Evolutionary conservation across 2,329 filamentous ascomycete species (phyloP), one percentile per base, ranked within the genome.

Genomic region (Aspergillus aculeatus): DNA sequence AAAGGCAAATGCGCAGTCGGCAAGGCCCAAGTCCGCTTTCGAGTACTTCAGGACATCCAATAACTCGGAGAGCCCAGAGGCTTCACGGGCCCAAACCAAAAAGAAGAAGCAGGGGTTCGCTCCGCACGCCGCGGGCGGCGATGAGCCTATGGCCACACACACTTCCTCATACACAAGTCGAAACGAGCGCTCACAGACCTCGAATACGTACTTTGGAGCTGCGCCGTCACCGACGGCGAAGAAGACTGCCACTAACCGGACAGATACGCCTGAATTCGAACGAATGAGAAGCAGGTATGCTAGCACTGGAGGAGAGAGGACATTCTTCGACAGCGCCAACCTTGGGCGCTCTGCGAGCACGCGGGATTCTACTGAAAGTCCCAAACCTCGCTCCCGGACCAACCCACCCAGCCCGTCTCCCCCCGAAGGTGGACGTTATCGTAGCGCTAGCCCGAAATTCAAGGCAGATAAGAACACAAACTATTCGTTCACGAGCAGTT

Each of bases 101-200:
- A 82, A 83, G 41, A 83, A 79, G 65, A 84, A 79, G 69, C 75
- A 78, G 49, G 85, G 84, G 4, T 88, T 86, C 67, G 82, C 85
- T 57, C 84, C 85, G 21, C 80, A 80, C n/a, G 79, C 83, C 32
- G 83, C 83, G 32, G 84, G 82, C n/a, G 83, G 80, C 38, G 85
- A 87, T 67, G 85, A 87, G 65, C 79, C 83, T 38, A 83, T 83
- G 69, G 84, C 84, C 23, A 70, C 74, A 19, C 80, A 80, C 59
- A 82, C 81, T 12, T 81, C 82, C 2, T 80, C 82, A n/a, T 83
- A 82, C 65, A 73, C 71, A 21, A 78, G 70, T 24, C 69, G 73
- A 41, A 66, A 67, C 47, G 76, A 78, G 57, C 77, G 71, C 62
- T 65, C 64, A 24, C 62, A 68, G 16, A 64, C 64, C 21, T 66